A percentile compares a stretch with the other conserved stretches of the same genome.
phyloP scores from a whole-genome alignment of 495 filamentous ascomycete genomes.

The Astrothelium subdiscretum region DNA sequence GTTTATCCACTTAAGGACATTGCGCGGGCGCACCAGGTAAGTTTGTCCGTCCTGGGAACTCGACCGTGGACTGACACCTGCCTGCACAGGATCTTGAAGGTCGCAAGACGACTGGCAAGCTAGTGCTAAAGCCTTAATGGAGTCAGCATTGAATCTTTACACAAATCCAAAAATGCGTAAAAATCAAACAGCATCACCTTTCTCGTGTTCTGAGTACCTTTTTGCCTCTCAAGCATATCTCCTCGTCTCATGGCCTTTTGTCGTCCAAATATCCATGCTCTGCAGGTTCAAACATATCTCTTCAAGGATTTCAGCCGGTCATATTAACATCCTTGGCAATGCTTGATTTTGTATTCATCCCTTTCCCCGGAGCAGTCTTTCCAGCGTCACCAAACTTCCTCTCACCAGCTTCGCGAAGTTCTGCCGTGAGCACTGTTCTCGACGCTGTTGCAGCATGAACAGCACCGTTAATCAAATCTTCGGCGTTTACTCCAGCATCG shows the following conservation, averaged over 20 bases:
- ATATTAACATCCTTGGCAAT: neutral
- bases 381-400: slow-evolving; percentile 11
- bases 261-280: too few relatives aligned
- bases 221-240: too few relatives aligned
- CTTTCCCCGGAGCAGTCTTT: neutral
- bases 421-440: slow-evolving; percentile 46
- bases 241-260: too few relatives aligned
- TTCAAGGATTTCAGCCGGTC: neutral
- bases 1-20: slow-evolving; percentile 72
- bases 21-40: slow-evolving; percentile 54
- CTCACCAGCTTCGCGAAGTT: slow-evolving; percentile 43
- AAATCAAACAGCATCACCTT: too few relatives aligned
- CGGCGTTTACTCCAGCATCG: slow-evolving; percentile 38
- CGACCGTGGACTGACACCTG: neutral
- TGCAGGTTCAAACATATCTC: neutral
- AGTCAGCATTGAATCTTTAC: neutral
- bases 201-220: too few relatives aligned
- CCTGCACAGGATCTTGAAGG: slow-evolving; percentile 58
- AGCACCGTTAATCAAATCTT: slow-evolving; percentile 49
- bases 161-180: too few relatives aligned
- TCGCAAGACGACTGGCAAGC: slow-evolving; percentile 74
- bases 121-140: slow-evolving; percentile 38
- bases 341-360: neutral
- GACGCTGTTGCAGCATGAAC: slow-evolving; percentile 51
- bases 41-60: slow-evolving; percentile 3